Evolutionary conservation across 2,329 filamentous ascomycete genomes (phyloP).

Genomic region (Xylaria multiplex): DNA sequence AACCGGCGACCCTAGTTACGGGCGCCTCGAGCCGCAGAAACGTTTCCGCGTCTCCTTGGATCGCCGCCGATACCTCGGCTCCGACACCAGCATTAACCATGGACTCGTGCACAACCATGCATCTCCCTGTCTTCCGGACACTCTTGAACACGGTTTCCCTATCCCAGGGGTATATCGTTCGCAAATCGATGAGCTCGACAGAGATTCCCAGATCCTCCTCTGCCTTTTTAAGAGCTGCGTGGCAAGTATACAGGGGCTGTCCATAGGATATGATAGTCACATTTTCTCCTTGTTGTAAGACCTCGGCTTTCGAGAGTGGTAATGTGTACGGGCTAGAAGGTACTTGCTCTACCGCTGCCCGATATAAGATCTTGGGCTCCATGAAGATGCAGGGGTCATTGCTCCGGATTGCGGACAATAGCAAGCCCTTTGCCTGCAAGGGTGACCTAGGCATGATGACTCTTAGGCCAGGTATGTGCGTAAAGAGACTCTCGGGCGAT

Average conservation of each 20-base stretch:
- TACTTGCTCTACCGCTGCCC: constrained; percentile 91
- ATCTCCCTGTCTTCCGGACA: constrained; percentile 86
- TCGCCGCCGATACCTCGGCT: constrained; percentile 86
- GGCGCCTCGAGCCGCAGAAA: constrained; percentile 88
- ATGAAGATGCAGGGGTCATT: constrained; percentile 92
- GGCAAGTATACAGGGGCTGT: constrained; percentile 86
- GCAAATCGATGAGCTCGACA: constrained; percentile 86
- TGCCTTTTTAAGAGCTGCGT: constrained; percentile 77
- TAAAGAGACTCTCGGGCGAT: constrained; percentile 87
- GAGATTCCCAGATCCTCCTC: constrained; percentile 79
- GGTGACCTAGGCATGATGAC: constrained; percentile 90
- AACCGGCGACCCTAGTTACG: constrained; percentile 85
- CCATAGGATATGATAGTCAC: constrained; percentile 90
- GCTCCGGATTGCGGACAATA: constrained; percentile 79
- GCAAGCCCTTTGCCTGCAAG: constrained; percentile 85
- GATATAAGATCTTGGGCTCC: constrained; percentile 93
- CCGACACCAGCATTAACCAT: constrained; percentile 92
- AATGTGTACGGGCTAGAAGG: constrained; percentile 83
- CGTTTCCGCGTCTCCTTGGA: constrained; percentile 80
- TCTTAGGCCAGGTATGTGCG: constrained; percentile 84
- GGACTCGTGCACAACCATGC: constrained; percentile 89
- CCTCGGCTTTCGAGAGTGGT: constrained; percentile 84
- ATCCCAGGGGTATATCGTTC: constrained; percentile 94
- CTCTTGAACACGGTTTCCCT: constrained; percentile 81
- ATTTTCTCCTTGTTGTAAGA: constrained; percentile 81